Percentiles rank a stretch among this genome's conserved stretches.
These are phyloP conservation scores for Yamadazyma nakazawae DNA, from an alignment of 805 yeast genomes.

Conservation along the genomic window DNA sequence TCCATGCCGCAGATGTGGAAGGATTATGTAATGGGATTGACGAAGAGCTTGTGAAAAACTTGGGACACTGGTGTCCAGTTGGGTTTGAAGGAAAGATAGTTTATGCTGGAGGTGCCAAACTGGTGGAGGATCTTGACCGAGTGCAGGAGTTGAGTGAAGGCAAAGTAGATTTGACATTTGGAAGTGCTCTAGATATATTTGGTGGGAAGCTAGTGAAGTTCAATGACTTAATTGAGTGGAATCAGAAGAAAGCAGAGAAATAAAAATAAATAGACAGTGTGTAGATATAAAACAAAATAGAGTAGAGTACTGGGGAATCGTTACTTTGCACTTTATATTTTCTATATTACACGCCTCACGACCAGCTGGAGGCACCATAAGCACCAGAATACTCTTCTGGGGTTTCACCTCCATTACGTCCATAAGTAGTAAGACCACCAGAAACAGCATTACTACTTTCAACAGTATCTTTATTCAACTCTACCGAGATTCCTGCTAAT, in stretches of 20 bases:
- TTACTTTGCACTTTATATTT: background rate
- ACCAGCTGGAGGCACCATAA: slow-evolving; percentile 35
- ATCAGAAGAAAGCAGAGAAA: slow-evolving; percentile 20
- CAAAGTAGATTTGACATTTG: slow-evolving; percentile 87
- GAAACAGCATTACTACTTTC: slow-evolving; percentile 35
- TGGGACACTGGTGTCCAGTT: slow-evolving; percentile 72
- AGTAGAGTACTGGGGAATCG: background rate
- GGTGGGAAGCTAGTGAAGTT: slow-evolving; percentile 84
- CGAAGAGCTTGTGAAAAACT: slow-evolving; percentile 60
- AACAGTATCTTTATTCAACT: slow-evolving; percentile 48
- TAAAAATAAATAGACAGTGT: background rate
- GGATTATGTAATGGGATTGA: slow-evolving; percentile 95
- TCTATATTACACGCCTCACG: slow-evolving; percentile 9
- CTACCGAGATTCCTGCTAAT: slow-evolving; percentile 80
- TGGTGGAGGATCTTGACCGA: slow-evolving; percentile 59
- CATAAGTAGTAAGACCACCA: slow-evolving; percentile 49
- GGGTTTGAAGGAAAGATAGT: slow-evolving; percentile 66
- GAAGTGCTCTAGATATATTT: slow-evolving; percentile 90
- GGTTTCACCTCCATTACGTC: slow-evolving; percentile 31
- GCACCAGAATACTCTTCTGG: slow-evolving; percentile 27
- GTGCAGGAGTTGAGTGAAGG: slow-evolving; percentile 72
- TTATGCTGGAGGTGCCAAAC: slow-evolving; percentile 96
- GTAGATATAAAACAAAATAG: background rate
- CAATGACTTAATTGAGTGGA: slow-evolving; percentile 76
- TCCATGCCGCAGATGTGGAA: slow-evolving; percentile 98